Conservation (phyloP, 1,284 basidiomycete genomes). For the Sanguinoderma infundibulare region DNA sequence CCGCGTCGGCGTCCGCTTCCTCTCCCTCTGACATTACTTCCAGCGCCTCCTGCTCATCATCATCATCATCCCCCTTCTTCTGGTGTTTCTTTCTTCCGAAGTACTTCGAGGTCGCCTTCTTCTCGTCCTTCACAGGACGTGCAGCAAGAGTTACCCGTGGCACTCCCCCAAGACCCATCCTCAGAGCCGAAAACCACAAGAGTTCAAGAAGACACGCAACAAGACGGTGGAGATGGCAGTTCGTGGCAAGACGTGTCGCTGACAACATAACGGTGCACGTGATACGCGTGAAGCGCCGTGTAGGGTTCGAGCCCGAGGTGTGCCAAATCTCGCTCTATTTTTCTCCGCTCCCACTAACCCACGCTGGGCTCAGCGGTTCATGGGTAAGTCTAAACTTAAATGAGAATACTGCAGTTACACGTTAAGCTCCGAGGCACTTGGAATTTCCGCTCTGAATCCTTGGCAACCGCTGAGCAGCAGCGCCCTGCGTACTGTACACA, state of each 20-base stretch:
- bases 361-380: too few relatives aligned
- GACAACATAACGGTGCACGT: neutral
- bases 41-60: neutral
- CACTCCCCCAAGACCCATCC: neutral
- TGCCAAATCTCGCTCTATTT: neutral
- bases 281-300: neutral
- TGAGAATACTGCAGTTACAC: too few relatives aligned
- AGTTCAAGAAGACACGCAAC: neutral
- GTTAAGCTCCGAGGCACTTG: too few relatives aligned
- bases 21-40: neutral
- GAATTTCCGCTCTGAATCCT: too few relatives aligned
- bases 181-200: neutral
- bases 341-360: too few relatives aligned
- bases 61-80: neutral
- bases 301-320: neutral
- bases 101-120: neutral
- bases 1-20: neutral
- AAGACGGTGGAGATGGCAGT: neutral
- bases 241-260: neutral
- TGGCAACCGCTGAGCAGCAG: too few relatives aligned
- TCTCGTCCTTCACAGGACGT: neutral
- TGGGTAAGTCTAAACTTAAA: too few relatives aligned
- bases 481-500: too few relatives aligned
- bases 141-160: neutral
- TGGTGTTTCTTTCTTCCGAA: neutral